Percentiles rank a stretch among this genome's conserved stretches.
Conservation (phyloP, 2,329 filamentous ascomycete genomes). For the Aspergillus ibericus region DNA sequence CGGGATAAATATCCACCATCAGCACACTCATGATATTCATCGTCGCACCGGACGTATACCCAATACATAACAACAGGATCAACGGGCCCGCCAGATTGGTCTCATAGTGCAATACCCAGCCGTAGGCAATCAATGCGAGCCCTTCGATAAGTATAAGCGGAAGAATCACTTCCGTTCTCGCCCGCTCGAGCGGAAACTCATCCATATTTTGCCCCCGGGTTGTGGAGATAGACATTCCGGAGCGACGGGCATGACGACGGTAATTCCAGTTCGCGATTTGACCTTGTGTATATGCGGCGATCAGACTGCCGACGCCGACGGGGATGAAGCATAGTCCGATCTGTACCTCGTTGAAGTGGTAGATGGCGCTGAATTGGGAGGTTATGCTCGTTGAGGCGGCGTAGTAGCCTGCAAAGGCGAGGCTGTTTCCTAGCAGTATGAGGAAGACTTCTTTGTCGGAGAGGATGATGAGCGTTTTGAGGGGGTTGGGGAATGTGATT, state of each 20-base stretch:
- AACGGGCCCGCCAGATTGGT: constrained; percentile 35
- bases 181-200: constrained; percentile 38
- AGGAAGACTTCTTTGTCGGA: not conserved
- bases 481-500: not conserved
- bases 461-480: not conserved
- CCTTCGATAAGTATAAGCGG: constrained; percentile 32
- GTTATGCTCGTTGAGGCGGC: not conserved
- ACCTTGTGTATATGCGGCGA: not conserved
- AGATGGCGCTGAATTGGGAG: not conserved
- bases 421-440: not conserved
- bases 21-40: constrained; percentile 46
- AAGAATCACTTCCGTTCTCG: constrained; percentile 35
- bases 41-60: constrained; percentile 36
- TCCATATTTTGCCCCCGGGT: not conserved
- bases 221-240: not conserved
- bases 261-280: constrained; percentile 2
- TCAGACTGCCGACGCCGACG: not conserved
- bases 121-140: constrained; percentile 32
- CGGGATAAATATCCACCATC: constrained; percentile 45
- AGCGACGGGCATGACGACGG: not conserved
- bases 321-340: constrained; percentile 3
- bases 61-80: constrained; percentile 35
- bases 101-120: constrained; percentile 36
- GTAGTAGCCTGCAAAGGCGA: not conserved
- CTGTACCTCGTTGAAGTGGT: constrained; percentile 1